Evolutionary conservation across 2,329 filamentous ascomycete species (phyloP).

Genomic region (Epichloe brachyelytri): DNA sequence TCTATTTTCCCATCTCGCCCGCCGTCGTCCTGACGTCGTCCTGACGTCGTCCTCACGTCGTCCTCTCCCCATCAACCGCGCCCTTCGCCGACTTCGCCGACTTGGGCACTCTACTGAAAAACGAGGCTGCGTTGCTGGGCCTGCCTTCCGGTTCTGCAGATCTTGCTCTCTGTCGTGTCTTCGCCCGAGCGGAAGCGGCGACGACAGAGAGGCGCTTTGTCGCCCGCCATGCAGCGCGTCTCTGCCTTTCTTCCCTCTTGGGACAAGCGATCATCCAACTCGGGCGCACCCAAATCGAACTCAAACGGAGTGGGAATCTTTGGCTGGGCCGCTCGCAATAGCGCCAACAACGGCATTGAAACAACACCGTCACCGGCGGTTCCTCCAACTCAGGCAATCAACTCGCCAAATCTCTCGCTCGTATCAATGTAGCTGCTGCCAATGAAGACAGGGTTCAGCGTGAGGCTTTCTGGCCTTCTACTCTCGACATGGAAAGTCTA

Average conservation of each 20-base stretch:
- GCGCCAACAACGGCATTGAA: slow-evolving; percentile 10
- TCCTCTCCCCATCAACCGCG: neutral
- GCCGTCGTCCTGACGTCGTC: neutral
- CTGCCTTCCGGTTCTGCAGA: slow-evolving; percentile 10
- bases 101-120: slow-evolving; percentile 3
- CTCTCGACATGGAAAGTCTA: slow-evolving; percentile 78
- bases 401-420: slow-evolving; percentile 13
- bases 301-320: slow-evolving; percentile 19
- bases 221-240: slow-evolving; percentile 29
- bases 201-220: slow-evolving; percentile 21
- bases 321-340: slow-evolving; percentile 39
- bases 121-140: slow-evolving; percentile 7
- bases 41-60: neutral
- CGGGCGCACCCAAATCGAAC: slow-evolving; percentile 15
- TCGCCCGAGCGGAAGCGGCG: slow-evolving; percentile 20
- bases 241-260: slow-evolving; percentile 31
- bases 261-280: slow-evolving; percentile 28
- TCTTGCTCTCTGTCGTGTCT: slow-evolving; percentile 19
- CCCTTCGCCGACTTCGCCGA: neutral
- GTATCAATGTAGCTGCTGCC: slow-evolving; percentile 22
- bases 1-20: neutral
- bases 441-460: slow-evolving; percentile 21
- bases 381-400: neutral
- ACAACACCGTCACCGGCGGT: neutral
- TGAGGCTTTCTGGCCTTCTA: slow-evolving; percentile 76